phyloP scores from a whole-genome alignment of 2,329 filamentous ascomycete species.

The Aspergillus alliaceus region DNA sequence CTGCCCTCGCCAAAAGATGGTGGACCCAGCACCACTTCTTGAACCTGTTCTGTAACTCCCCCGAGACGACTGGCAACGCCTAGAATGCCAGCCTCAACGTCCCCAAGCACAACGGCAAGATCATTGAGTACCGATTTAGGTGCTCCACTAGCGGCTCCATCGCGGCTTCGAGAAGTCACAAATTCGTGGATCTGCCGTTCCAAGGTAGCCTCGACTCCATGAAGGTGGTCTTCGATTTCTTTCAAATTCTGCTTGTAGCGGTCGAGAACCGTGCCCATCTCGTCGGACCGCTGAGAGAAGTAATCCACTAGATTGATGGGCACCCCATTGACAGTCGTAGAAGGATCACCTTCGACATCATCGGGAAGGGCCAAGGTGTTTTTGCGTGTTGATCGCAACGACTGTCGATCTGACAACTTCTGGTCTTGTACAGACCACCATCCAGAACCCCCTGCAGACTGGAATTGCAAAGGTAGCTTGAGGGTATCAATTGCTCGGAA shows the following conservation, averaged over 20 bases:
- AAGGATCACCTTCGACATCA: constrained; percentile 41
- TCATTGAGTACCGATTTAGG: constrained; percentile 45
- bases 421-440: constrained; percentile 44
- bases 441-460: constrained; percentile 46
- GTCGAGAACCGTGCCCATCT: constrained; percentile 59
- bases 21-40: constrained; percentile 54
- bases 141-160: constrained; percentile 42
- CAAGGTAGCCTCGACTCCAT: constrained; percentile 61
- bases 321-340: constrained; percentile 49
- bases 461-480: constrained; percentile 66
- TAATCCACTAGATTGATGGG: constrained; percentile 63
- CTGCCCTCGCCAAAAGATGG: constrained; percentile 28
- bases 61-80: constrained; percentile 63
- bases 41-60: constrained; percentile 59
- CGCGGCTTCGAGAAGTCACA: constrained; percentile 42
- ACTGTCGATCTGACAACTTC: constrained; percentile 38
- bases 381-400: constrained; percentile 41
- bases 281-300: constrained; percentile 63
- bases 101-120: constrained; percentile 60
- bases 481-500: constrained; percentile 75
- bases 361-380: constrained; percentile 50
- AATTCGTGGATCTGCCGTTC: constrained; percentile 61
- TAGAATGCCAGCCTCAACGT: constrained; percentile 66
- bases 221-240: constrained; percentile 66
- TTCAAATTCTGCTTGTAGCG: constrained; percentile 60